Evolutionary conservation across 139 green algal species (phyloP).

Genomic region (Yamagishiella unicocca): DNA sequence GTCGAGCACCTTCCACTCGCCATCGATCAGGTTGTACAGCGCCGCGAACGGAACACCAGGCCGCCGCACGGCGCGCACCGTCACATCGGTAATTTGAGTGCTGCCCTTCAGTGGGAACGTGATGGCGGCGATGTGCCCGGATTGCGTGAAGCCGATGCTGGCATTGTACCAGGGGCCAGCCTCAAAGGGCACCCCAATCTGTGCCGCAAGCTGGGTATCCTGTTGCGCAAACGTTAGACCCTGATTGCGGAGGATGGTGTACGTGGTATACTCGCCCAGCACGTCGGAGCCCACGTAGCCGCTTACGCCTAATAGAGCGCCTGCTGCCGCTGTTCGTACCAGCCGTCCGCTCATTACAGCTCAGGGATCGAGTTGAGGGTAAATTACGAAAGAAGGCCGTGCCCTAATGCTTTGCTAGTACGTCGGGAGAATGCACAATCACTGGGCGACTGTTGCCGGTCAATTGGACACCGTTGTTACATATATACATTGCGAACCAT

Average conservation of each 20-base stretch:
- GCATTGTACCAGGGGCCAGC: slow-evolving; percentile 61
- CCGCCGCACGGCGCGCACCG: slow-evolving; percentile 41
- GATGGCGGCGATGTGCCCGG: slow-evolving; percentile 49
- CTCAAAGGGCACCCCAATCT: slow-evolving; percentile 47
- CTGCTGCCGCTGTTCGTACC: neutral
- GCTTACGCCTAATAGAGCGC: slow-evolving; percentile 29
- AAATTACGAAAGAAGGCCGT: no score
- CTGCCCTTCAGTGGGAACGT: slow-evolving; percentile 56
- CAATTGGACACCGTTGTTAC: no score
- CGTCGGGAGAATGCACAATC: no score
- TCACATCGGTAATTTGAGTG: slow-evolving; percentile 61
- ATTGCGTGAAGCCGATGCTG: slow-evolving; percentile 54
- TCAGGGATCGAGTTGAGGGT: neutral
- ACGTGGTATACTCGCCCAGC: slow-evolving; percentile 51
- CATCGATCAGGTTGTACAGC: slow-evolving; percentile 58
- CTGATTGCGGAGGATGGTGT: slow-evolving; percentile 27
- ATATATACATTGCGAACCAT: no score
- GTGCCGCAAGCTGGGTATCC: slow-evolving; percentile 31
- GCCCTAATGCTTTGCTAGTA: no score
- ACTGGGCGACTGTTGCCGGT: no score
- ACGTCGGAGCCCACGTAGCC: slow-evolving; percentile 42
- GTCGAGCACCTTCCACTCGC: slow-evolving; percentile 61
- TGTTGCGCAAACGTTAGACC: slow-evolving; percentile 17
- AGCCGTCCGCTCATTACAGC: neutral
- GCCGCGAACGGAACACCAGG: neutral